Conservation (phyloP, 2,329 filamentous ascomycete species). For the Metarhizium robertsii region DNA sequence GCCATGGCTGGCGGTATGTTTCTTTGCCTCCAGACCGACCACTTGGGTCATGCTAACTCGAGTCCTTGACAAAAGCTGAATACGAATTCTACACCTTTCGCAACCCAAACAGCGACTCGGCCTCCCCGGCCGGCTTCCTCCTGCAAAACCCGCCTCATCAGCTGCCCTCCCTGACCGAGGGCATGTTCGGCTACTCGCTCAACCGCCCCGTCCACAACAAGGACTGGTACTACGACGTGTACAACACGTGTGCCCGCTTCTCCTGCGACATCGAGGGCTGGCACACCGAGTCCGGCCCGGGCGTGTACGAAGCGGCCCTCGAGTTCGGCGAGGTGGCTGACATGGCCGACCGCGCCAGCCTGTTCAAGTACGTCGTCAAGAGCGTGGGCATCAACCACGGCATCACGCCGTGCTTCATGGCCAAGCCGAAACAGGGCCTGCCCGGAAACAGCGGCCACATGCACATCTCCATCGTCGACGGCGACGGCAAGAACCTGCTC, state of each 20-base stretch:
- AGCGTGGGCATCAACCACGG: constrained; percentile 77
- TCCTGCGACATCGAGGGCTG: constrained; percentile 80
- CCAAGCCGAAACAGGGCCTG: constrained; percentile 82
- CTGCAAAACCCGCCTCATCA: constrained; percentile 60
- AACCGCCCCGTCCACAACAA: constrained; percentile 83
- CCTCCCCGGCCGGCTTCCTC: constrained; percentile 66
- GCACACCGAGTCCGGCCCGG: constrained; percentile 91
- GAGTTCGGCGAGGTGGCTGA: constrained; percentile 79
- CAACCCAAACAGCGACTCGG: constrained; percentile 46
- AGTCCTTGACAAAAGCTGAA: constrained; percentile 43
- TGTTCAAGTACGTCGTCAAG: constrained; percentile 96
- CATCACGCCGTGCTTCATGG: constrained; percentile 98
- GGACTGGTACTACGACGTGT: constrained; percentile 85
- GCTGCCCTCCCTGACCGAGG: constrained; percentile 77
- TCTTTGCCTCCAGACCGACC: neutral
- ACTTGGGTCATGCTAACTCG: no score
- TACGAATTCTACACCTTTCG: constrained; percentile 94
- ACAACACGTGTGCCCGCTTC: constrained; percentile 70
- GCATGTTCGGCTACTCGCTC: constrained; percentile 93
- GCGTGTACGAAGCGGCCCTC: constrained; percentile 90
- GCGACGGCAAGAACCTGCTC: constrained; percentile 76
- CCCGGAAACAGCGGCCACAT: constrained; percentile 95
- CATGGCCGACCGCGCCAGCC: constrained; percentile 84
- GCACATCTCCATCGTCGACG: constrained; percentile 81
- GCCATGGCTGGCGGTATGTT: constrained; percentile 81